These are phyloP conservation scores for Circinella umbellata DNA, from an alignment of 371 early-diverging fungal genomes.

Conservation along the genomic window DNA sequence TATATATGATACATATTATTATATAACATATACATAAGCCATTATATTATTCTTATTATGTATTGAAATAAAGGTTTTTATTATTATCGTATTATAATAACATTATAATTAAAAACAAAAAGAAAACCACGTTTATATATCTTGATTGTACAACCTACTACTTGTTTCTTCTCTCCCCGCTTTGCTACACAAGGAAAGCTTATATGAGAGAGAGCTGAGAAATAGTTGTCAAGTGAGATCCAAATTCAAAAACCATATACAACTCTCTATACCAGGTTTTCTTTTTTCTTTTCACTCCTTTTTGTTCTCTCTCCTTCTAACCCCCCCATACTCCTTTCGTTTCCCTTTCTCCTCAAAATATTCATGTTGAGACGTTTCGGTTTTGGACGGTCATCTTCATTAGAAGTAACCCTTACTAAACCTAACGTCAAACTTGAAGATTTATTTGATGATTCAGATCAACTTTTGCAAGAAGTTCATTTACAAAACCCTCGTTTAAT, in stretches of 20 bases:
- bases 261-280: background rate
- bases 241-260: too few relatives aligned
- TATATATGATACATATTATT: too few relatives aligned
- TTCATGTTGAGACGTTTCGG: slow-evolving; percentile 27
- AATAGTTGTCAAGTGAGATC: too few relatives aligned
- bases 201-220: too few relatives aligned
- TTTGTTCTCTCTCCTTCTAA: background rate
- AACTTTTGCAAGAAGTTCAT: slow-evolving; percentile 28
- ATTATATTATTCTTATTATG: too few relatives aligned
- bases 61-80: too few relatives aligned
- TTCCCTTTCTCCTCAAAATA: background rate
- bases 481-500: slow-evolving; percentile 26
- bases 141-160: too few relatives aligned
- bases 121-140: too few relatives aligned
- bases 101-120: too few relatives aligned
- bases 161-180: background rate
- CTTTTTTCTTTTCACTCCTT: background rate
- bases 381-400: slow-evolving; percentile 17
- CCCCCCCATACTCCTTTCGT: background rate
- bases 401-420: slow-evolving; percentile 20
- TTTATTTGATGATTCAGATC: slow-evolving; percentile 21
- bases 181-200: background rate
- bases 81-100: too few relatives aligned
- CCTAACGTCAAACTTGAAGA: slow-evolving; percentile 24
- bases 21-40: too few relatives aligned